A percentile compares a stretch with the other conserved stretches of the same genome.
Conservation (phyloP, 2,329 filamentous ascomycete genomes). For the Fusarium piperis region DNA sequence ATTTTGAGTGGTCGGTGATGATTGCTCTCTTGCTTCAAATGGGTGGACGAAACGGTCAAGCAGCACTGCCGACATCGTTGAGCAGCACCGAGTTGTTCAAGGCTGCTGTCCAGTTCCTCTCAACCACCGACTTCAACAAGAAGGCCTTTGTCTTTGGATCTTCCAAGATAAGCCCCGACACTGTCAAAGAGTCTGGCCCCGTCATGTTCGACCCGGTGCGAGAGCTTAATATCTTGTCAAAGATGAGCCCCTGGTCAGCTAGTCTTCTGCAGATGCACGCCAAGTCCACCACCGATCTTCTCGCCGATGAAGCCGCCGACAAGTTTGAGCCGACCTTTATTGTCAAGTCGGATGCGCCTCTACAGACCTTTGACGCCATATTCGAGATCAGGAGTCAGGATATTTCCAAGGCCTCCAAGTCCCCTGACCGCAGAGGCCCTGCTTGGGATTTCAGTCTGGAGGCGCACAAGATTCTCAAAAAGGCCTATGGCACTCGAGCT, state of each 20-base stretch:
- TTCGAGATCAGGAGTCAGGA: conserved; percentile 50
- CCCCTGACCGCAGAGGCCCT: conserved; percentile 54
- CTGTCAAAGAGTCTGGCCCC: conserved; percentile 62
- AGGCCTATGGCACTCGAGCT: conserved; percentile 79
- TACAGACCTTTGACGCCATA: conserved; percentile 65
- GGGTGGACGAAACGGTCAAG: conserved; percentile 76
- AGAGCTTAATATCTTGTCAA: conserved; percentile 85
- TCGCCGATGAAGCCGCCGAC: conserved; percentile 78
- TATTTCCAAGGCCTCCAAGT: conserved; percentile 41
- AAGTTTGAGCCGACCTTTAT: conserved; percentile 91
- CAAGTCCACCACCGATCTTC: conserved; percentile 74
- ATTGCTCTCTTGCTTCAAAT: conserved; percentile 82
- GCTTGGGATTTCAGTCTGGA: conserved; percentile 61
- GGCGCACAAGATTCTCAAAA: conserved; percentile 71
- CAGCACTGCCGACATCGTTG: conserved; percentile 80
- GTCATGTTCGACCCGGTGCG: conserved; percentile 81
- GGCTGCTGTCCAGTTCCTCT: conserved; percentile 87
- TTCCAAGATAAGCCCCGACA: conserved; percentile 45
- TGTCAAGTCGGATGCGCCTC: conserved; percentile 61
- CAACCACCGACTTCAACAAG: conserved; percentile 75
- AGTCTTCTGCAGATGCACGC: conserved; percentile 78
- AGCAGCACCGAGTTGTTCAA: conserved; percentile 96
- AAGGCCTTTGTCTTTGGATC: conserved; percentile 67
- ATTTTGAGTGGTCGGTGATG: conserved; percentile 89
- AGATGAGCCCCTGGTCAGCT: conserved; percentile 90